A percentile compares a stretch with the other conserved stretches of the same genome.
phyloP scores from a whole-genome alignment of 2,329 filamentous ascomycete genomes.

The Fusarium sp. region DNA sequence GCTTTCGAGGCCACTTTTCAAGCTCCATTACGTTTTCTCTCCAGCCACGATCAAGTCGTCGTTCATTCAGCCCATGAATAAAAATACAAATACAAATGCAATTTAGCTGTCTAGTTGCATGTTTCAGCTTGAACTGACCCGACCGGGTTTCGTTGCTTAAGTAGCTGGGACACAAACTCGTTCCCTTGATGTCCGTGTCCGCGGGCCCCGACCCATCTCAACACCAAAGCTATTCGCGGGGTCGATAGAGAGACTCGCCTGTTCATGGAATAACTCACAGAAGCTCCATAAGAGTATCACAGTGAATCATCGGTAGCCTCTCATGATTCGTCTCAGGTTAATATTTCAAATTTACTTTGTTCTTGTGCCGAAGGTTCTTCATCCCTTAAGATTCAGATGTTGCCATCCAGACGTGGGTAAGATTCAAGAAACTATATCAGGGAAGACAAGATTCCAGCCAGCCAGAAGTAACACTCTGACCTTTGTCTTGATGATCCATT shows the following conservation, averaged over 20 bases:
- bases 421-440: neutral
- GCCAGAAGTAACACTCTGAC: neutral
- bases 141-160: neutral
- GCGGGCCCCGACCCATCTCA: neutral
- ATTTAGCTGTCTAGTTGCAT: neutral
- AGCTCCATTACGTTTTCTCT: neutral
- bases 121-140: neutral
- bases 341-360: neutral
- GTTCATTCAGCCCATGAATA: neutral
- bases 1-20: slow-evolving; percentile 5
- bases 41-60: neutral
- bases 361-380: neutral
- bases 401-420: neutral
- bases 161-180: neutral
- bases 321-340: neutral
- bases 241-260: neutral
- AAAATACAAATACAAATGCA: neutral
- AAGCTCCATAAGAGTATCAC: neutral
- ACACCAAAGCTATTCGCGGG: neutral
- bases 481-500: neutral
- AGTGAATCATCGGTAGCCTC: neutral
- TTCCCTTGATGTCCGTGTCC: neutral
- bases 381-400: neutral
- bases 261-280: neutral
- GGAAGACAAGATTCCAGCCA: neutral